These are phyloP conservation scores for Neurospora hispaniola DNA, from an alignment of 495 filamentous ascomycete species.

Conservation along the genomic window DNA sequence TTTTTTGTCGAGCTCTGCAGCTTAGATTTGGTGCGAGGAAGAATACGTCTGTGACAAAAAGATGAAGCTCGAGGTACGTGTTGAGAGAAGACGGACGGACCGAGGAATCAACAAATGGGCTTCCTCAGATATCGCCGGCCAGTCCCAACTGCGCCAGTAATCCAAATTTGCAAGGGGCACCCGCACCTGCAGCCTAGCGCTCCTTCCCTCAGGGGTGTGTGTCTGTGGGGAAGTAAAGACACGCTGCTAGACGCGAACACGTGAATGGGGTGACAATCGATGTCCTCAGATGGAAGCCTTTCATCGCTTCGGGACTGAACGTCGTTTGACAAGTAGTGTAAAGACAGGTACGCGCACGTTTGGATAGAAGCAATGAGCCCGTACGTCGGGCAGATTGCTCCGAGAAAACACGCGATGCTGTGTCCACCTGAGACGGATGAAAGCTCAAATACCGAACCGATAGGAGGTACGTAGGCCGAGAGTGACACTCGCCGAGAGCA, in stretches of 20 bases:
- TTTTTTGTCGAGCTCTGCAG: not conserved
- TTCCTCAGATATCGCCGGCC: not conserved
- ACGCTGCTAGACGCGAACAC: conserved; percentile 20
- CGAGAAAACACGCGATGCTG: not conserved
- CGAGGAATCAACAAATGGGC: not conserved
- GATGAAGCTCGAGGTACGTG: not conserved
- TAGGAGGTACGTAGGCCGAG: not conserved
- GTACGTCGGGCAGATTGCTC: not conserved
- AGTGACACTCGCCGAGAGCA: not conserved
- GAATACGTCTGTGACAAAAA: not conserved
- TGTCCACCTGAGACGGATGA: not conserved
- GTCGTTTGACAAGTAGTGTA: not conserved
- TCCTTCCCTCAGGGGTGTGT: conserved; percentile 12
- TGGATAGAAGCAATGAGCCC: not conserved
- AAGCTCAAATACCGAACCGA: not conserved
- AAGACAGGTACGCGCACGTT: not conserved
- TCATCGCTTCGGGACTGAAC: not conserved
- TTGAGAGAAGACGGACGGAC: not conserved
- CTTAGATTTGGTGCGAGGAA: not conserved
- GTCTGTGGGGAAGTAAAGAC: conserved; percentile 18
- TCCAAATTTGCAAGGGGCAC: not conserved
- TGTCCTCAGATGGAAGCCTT: not conserved
- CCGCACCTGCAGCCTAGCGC: not conserved
- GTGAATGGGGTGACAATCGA: conserved; percentile 10
- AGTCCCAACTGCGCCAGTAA: not conserved